Evolutionary conservation across 2,329 filamentous ascomycete species (phyloP).

Genomic region (Zasmidium cellare): DNA sequence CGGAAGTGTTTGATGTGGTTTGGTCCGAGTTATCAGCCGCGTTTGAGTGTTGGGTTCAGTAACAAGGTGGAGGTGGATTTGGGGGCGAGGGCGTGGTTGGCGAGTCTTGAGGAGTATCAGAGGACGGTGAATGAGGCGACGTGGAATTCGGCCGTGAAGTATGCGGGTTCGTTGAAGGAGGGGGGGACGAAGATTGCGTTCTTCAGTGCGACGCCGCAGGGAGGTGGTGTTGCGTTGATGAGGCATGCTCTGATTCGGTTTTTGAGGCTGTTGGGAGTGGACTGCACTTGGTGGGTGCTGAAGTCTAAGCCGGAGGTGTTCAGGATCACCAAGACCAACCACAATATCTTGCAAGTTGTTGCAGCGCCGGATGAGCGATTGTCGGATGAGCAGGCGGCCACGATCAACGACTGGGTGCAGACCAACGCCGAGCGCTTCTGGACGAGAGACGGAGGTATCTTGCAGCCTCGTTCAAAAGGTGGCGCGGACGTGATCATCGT

Average conservation of each 20-base stretch:
- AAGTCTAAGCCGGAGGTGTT: constrained; percentile 79
- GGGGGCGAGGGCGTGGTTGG: constrained; percentile 62
- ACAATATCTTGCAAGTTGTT: constrained; percentile 85
- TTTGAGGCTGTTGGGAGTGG: constrained; percentile 63
- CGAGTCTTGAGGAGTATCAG: constrained; percentile 59
- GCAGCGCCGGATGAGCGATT: constrained; percentile 65
- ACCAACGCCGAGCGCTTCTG: constrained; percentile 76
- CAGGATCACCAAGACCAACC: constrained; percentile 80
- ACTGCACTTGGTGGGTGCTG: constrained; percentile 76
- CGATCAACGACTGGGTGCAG: constrained; percentile 70
- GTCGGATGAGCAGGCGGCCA: constrained; percentile 59
- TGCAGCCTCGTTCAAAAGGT: constrained; percentile 64
- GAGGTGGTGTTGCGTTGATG: constrained; percentile 82
- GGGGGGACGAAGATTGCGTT: constrained; percentile 71
- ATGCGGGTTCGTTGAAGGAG: constrained; percentile 61
- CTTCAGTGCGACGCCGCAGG: constrained; percentile 78
- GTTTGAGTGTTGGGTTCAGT: constrained; percentile 65
- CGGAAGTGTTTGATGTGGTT: constrained; percentile 78
- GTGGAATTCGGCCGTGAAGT: constrained; percentile 66
- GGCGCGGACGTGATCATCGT: constrained; percentile 77
- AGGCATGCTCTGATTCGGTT: constrained; percentile 75
- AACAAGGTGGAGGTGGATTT: constrained; percentile 72
- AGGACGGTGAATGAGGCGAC: constrained; percentile 62
- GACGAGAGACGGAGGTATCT: constrained; percentile 66
- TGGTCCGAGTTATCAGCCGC: constrained; percentile 68